Base-by-base conservation (phyloP, 2,329 filamentous ascomycete genomes). In the Celoporthe dispersa region DNA sequence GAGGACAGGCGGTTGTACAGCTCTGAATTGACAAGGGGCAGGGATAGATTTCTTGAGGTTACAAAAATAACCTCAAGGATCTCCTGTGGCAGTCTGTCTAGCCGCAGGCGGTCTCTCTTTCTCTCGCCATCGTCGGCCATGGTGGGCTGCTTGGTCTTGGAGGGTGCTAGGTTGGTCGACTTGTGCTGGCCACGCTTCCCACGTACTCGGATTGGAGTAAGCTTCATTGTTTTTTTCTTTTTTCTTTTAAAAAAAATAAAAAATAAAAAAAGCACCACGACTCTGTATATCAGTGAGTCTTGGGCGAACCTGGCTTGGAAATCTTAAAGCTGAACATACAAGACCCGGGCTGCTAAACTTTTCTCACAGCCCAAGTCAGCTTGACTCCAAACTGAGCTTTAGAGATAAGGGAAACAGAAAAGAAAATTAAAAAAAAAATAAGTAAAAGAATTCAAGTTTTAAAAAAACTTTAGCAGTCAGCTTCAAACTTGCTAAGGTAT, bases 1-100 rank as follows among this genome's bases (percentile, higher is more conserved):
- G 75, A 73, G 2, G 86, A 87, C 19, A 89, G 80, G 60, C 83
- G 79, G 35, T 77, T 75, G 33, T 85, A 84, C 39, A 89, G 78
- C 41, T 80, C 76, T 14, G 76, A 81, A 66, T 81, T 84, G 64
- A 82, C 79, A 6, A 78, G 80, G 0, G 85, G 81, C 0, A 89
- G 79, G 65, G 83, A 80, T 62, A 85, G 71, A 72, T 86, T 88
- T 71, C 78, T 75, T 64, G 85, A 87, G 66, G 84, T 77, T 72
- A 85, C 76, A 68, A 88, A 83, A 63, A 89, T 87, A 41, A 72
- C 79, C 74, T 88, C 85, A 16, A 89, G 80, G 33, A 89, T 79
- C 75, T 89, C 87, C 8, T 82, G 75, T 0, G 87, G 87, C 11
- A 89, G 77, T 16, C 76, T 73, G 71, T 77, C 78, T 59, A 83